Evolutionary conservation across 192 early-diverging fungal genomes (phyloP).

Genomic region (Chytriomyces sp.): DNA sequence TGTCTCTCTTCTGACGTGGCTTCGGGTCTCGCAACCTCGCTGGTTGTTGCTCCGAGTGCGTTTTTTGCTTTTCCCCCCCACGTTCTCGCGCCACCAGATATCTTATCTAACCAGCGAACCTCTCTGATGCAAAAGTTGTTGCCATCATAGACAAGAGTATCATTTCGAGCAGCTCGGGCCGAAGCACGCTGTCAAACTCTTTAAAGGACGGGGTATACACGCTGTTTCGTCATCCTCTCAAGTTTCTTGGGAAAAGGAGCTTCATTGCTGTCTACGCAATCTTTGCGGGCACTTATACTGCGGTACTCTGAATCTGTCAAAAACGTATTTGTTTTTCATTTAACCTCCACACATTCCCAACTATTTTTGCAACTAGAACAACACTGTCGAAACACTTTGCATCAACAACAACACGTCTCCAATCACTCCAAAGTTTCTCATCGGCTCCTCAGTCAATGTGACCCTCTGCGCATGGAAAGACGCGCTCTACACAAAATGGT

Average conservation of each 20-base stretch:
- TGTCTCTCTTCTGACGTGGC: slow-evolving; percentile 5
- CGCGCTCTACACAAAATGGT: slow-evolving; percentile 43
- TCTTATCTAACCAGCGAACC: not conserved
- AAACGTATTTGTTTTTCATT: not conserved
- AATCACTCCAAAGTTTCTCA: slow-evolving; percentile 47
- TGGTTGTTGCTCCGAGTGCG: slow-evolving; percentile 20
- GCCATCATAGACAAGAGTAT: slow-evolving; percentile 57
- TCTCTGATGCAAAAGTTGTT: slow-evolving; percentile 30
- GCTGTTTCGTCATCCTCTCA: slow-evolving; percentile 39
- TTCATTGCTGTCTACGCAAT: slow-evolving; percentile 45
- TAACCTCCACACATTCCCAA: not conserved
- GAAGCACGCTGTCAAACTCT: slow-evolving; percentile 30
- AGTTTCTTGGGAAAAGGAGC: slow-evolving; percentile 37
- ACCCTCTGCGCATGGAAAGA: slow-evolving; percentile 51
- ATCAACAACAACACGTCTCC: slow-evolving; percentile 27
- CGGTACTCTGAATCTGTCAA: not conserved
- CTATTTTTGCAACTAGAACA: slow-evolving; percentile 34
- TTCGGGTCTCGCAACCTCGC: slow-evolving; percentile 1
- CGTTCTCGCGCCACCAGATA: not conserved
- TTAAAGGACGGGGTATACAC: slow-evolving; percentile 17
- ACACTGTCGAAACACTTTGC: slow-evolving; percentile 44
- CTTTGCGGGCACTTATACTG: slow-evolving; percentile 43
- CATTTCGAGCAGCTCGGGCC: slow-evolving; percentile 48
- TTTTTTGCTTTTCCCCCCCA: not conserved
- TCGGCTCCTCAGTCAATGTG: slow-evolving; percentile 45